These are phyloP conservation scores for Metschnikowia aberdeeniae DNA, from an alignment of 805 yeast genomes.

Conservation along the genomic window DNA sequence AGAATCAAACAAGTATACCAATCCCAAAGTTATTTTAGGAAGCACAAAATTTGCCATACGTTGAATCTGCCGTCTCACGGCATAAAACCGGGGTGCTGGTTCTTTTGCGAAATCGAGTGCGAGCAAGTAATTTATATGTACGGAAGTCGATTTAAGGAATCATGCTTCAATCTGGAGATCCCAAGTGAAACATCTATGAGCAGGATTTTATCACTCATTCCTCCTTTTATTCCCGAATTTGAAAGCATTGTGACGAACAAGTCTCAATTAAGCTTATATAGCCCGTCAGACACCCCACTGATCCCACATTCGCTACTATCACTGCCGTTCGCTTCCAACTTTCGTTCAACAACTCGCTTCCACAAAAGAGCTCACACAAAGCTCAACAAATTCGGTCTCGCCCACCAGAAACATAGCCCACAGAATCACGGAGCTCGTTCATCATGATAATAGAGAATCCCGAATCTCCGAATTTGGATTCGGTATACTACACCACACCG, in stretches of 20 bases:
- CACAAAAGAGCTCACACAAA: neutral
- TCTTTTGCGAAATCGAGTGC: slow-evolving; percentile 2
- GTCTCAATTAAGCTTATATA: neutral
- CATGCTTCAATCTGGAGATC: slow-evolving; percentile 2
- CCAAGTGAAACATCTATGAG: slow-evolving; percentile 1
- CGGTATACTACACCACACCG: slow-evolving; percentile 1
- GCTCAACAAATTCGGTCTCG: too few species aligned
- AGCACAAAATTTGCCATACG: too few species aligned
- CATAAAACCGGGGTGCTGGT: neutral
- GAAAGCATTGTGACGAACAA: neutral
- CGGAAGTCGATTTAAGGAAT: slow-evolving; percentile 4
- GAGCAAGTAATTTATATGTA: slow-evolving; percentile 2
- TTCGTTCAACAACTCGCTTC: neutral
- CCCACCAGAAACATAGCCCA: neutral
- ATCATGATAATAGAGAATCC: neutral
- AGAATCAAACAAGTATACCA: too few species aligned
- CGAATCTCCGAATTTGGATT: neutral
- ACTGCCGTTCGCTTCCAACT: neutral
- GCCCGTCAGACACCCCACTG: neutral
- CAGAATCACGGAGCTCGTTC: neutral
- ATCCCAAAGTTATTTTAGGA: too few species aligned
- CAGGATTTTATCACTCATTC: neutral
- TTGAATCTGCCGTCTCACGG: too few species aligned
- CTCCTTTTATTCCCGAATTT: neutral
- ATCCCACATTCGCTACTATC: neutral